Evolutionary conservation across 1,284 basidiomycete species (phyloP).

Genomic region (Chalciporus sp.): DNA sequence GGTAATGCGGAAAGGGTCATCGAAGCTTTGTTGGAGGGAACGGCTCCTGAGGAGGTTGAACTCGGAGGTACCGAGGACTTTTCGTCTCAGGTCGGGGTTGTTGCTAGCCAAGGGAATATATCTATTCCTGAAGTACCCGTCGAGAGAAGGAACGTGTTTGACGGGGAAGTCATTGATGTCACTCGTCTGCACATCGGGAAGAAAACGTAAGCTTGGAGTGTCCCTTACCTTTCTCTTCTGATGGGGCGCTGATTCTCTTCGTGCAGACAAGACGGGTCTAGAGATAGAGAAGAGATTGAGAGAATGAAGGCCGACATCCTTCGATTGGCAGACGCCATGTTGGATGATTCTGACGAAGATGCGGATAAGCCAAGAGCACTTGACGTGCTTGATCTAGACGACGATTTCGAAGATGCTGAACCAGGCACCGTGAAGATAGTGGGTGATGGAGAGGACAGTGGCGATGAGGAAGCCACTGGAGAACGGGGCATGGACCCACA

Average conservation of each 20-base stretch:
- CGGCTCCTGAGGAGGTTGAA: slow-evolving; percentile 52
- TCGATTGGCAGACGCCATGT: slow-evolving; percentile 70
- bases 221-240: background rate
- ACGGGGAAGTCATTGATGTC: slow-evolving; percentile 69
- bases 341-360: slow-evolving; percentile 67
- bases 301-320: slow-evolving; percentile 83
- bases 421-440: slow-evolving; percentile 43
- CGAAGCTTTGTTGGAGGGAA: slow-evolving; percentile 71
- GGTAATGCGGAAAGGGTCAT: slow-evolving; percentile 62
- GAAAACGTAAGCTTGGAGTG: slow-evolving; percentile 49
- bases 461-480: slow-evolving; percentile 42
- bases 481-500: slow-evolving; percentile 26
- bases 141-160: slow-evolving; percentile 71
- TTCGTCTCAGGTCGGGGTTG: background rate
- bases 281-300: slow-evolving; percentile 65
- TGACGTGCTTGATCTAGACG: slow-evolving; percentile 48
- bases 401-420: slow-evolving; percentile 49
- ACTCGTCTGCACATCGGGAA: slow-evolving; percentile 66
- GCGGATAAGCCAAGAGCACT: slow-evolving; percentile 21
- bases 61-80: slow-evolving; percentile 18
- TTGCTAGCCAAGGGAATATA: background rate
- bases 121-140: slow-evolving; percentile 17
- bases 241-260: slow-evolving; percentile 12
- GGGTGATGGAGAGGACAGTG: slow-evolving; percentile 64
- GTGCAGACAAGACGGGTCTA: slow-evolving; percentile 47